Base-by-base conservation (phyloP, 2,329 filamentous ascomycete genomes). In the Monosporascus ibericus region DNA sequence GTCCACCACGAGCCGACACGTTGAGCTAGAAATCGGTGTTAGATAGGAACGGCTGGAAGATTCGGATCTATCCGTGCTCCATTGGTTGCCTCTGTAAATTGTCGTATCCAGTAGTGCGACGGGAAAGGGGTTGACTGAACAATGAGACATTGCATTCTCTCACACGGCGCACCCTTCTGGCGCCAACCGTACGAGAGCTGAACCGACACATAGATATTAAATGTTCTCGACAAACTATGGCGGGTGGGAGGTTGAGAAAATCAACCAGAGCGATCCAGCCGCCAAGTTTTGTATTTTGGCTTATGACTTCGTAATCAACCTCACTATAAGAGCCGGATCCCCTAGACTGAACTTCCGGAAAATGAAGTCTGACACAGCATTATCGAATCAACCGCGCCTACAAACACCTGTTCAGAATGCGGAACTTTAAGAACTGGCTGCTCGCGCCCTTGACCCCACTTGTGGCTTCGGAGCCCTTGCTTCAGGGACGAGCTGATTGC, bases 361-460 rank as follows among this genome's bases (percentile, higher is more conserved):
- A 42, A 14, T 42, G 18, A 17, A 40, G 20, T 46, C 22, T 6
- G n/a, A 11, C n/a, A 18, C 22, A 42, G 18, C 39, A 42, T 11
- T 22, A 22, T 22, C 3, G 27, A 5, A 34, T 14, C 9, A 34
- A 14, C 30, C 3, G 20, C 18, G 1, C 14, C 17, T 5, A 18
- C 6, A 25, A 3, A 44, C 14, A 48, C 25, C 3, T 27, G 36
- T 17, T 51, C 46, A 58, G 51, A 39, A 65, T 65, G 63, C 30
- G 52, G 34, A 59, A 48, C 52, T 36, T 34, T 38, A 40, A 44
- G 18, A 42, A 50, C 20, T 60, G 56, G 61, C 59, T 52, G 40
- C 44, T 63, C 42, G 53, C 55, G 55, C 57, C 60, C 47, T 52
- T 52, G 44, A 50, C 63, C 44, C 22, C 14, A 0, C 44, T 63